Evolutionary conservation across 768 basidiomycete genomes (phyloP), one percentile per base, ranked within the genome.

Genomic region (Collybia sordida): DNA sequence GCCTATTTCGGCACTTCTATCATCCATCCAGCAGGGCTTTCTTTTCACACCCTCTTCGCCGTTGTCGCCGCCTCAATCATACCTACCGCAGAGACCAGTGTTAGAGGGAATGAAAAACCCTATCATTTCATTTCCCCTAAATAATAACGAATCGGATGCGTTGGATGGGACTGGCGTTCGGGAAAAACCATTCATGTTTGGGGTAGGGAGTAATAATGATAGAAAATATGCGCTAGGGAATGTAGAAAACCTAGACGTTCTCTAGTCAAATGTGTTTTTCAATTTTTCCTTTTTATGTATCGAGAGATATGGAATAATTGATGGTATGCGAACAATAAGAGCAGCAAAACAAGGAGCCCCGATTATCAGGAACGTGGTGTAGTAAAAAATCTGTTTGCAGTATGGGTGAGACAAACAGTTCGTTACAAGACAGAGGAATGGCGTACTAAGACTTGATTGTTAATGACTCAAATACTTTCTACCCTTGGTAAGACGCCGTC

Each of bases 381-480:
- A n/a, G 11, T 31, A 31, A 11, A 14, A 31, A 31, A 31, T 7
- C 9, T 31, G 9, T 31, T 14, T 31, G 31, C 14, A 31, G 9
- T 3, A 14, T 31, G 14, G 31, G 14, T 6, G 5, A 11, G 9
- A 44, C 27, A 28, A 25, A 23, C 2, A 24, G 18, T 44, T 21
- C 1, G 11, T 21, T 19, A 39, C n/a, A n/a, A 36, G 34, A 17
- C 4, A 18, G 9, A 17, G 17, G 9, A 25, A 24, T 23, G 18
- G 15, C 21, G n/a, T 28, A 40, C 36, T 35, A 18, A 12, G 11
- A 3, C 31, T 31, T 11, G 4, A 31, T 14, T 11, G 39, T 59
- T 72, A 98, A 70, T 98, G 94, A 47, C 80, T 85, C 54, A 97
- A 71, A 67, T 79, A 89, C 68, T 81, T 81, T 51, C 95, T 79